Base-by-base conservation (phyloP, 106 monocot genomes). In the Dioscorea alata region DNA sequence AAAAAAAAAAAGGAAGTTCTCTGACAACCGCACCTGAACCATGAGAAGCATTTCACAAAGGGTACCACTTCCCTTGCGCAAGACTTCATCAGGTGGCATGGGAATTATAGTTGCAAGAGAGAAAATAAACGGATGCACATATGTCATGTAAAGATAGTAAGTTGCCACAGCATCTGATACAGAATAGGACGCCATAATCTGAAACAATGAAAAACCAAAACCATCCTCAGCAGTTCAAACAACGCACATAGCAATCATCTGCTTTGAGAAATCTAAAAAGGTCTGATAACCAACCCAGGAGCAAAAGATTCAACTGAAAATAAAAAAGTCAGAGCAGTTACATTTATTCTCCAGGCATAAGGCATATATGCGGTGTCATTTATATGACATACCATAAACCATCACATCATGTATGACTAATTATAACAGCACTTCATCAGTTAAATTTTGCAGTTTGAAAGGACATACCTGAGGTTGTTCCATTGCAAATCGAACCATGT, bases 21-120 rank as follows among this genome's bases (percentile, higher is more conserved):
- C 0, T 23, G 5, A 64, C 66, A 67, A 62, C n/a, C 81, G 12
- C 32, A 91, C 94, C 86, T 99, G 89, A 19, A 99, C 97, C 97
- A 99, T 99, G 69, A 99, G 92, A 82, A 99, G 97, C 89, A 92
- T 87, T 87, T 99, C 97, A 81, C 97, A 99, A 58, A 99, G 83
- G 28, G 97, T 99, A 48, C 97, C 97, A 73, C 92, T 99, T 80
- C 97, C 97, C 81, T 99, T 99, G 34, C 97, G 73, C 50, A 99
- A 70, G 54, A 99, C 97, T 77, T 99, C 97, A 79, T 92, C 97
- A 12, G 97, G 92, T 23, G 92, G 78, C 97, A 99, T 99, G 28
- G 97, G 97, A 54, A 99, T 92, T 61, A 99, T 99, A 60, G 97
- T 99, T 85, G 92, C 92, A 72, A 99, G 84, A 50, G 97, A 99